These are phyloP conservation scores for Metschnikowia koreensis DNA, from an alignment of 805 yeast species.

Conservation along the genomic window DNA sequence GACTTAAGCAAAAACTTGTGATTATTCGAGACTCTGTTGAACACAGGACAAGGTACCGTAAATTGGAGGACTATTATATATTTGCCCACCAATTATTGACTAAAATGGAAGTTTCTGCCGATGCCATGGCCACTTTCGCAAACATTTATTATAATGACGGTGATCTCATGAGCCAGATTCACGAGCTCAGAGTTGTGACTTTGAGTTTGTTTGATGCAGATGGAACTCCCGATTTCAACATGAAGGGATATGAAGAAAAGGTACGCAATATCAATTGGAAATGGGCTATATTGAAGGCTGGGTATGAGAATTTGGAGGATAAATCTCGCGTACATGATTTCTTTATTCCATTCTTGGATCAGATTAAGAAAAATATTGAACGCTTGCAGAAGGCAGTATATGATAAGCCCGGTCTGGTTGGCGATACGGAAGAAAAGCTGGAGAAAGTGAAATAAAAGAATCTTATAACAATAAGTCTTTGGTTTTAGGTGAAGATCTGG, in stretches of 20 bases:
- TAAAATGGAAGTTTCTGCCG: not conserved
- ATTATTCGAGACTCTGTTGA: not conserved
- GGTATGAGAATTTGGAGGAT: not conserved
- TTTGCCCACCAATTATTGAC: not conserved
- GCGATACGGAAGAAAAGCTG: not conserved
- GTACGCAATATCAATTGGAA: not conserved
- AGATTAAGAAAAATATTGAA: not conserved
- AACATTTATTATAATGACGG: not conserved
- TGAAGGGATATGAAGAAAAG: not conserved
- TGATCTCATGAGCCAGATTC: not conserved
- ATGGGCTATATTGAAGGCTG: not conserved
- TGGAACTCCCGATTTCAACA: not conserved
- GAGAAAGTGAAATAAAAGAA: no score
- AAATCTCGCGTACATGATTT: not conserved
- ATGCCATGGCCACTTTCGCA: not conserved
- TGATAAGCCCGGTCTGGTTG: not conserved
- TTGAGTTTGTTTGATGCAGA: not conserved
- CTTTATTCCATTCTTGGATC: not conserved
- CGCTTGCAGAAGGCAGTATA: not conserved
- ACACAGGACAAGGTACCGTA: not conserved
- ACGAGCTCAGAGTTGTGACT: not conserved
- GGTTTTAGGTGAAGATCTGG: no score
- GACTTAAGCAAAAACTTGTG: not conserved
- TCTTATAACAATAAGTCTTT: no score
- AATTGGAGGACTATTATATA: not conserved